Percentiles rank a stretch among this genome's conserved stretches.
phyloP scores from a whole-genome alignment of 2,329 filamentous ascomycete species.

The Xylariomycetidae sp. region DNA sequence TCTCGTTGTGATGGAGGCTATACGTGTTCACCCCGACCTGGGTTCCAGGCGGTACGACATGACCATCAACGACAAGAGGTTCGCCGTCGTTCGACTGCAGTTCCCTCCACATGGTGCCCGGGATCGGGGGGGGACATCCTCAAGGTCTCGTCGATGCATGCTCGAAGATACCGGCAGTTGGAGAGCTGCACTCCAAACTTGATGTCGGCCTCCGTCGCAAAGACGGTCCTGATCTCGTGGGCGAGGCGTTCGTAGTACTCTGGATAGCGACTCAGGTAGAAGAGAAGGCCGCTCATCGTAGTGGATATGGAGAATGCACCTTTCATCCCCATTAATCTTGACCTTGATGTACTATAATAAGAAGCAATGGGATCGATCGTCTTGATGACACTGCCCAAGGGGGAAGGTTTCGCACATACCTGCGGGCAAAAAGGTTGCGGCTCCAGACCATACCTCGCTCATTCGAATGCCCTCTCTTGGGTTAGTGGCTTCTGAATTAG shows the following conservation, averaged over 20 bases:
- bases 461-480: too few species aligned
- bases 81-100: slow-evolving; percentile 9
- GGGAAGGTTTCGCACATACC: slow-evolving; percentile 23
- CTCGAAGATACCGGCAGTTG: slow-evolving; percentile 36
- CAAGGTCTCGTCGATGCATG: slow-evolving; percentile 42
- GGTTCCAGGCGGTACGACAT: slow-evolving; percentile 27
- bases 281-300: slow-evolving; percentile 27
- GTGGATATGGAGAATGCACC: too few species aligned
- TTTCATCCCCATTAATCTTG: too few species aligned
- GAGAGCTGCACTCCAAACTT: slow-evolving; percentile 24
- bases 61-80: slow-evolving; percentile 15
- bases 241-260: slow-evolving; percentile 21
- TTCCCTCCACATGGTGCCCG: slow-evolving; percentile 28
- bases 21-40: slow-evolving; percentile 29
- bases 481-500: not conserved
- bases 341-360: too few species aligned
- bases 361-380: too few species aligned
- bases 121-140: slow-evolving; percentile 39
- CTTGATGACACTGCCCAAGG: too few species aligned
- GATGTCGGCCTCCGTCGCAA: slow-evolving; percentile 27
- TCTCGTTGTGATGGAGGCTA: slow-evolving; percentile 29
- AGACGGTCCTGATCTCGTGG: slow-evolving; percentile 27
- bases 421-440: not conserved
- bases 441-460: not conserved
- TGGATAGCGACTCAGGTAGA: slow-evolving; percentile 29